Base-by-base conservation (phyloP, 768 basidiomycete species). In the Phylloporus sp. region DNA sequence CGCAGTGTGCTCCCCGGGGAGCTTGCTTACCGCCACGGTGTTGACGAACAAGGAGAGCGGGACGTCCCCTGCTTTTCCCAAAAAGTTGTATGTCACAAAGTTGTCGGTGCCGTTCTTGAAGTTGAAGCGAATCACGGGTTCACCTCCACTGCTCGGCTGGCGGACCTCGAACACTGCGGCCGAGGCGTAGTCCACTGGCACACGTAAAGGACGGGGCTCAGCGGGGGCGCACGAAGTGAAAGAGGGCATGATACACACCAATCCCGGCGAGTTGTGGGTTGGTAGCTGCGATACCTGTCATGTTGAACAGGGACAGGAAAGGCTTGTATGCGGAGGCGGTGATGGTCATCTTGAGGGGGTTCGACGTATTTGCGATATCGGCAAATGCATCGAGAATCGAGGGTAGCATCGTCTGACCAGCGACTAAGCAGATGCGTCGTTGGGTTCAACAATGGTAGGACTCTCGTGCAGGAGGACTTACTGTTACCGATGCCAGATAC, bases 271-370 rank as follows among this genome's bases (percentile, higher is more conserved):
- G 71, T 50, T 77, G 57, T 1, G 78, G 75, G 45, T 77, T 71
- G 36, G 69, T 65, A 15, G 71, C 60, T 9, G 75, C 74, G 21
- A 76, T 73, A 3, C 78, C 74, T 0, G 83, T 86, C 79, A 90
- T 81, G 64, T 86, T 84, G 71, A 90, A 89, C 36, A 90, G 63
- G 9, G 82, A 82, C 26, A 87, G 48, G 69, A 89, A 84, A 0
- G 86, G 86, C 63, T 89, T 88, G 71, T 89, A 90, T 0, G 85
- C 74, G 41, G 82, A 71, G 9, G 79, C 79, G 26, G 78, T 70
- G 53, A 83, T 77, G 21, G 72, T 63, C 33, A 90, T 58, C 60
- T 82, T 81, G 46, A 81, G 55, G 0, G 81, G 75, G 48, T 79
- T 71, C 3, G 71, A 67, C 4, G 64, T 35, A 53, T 80, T 73